phyloP scores from a whole-genome alignment of 2,329 filamentous ascomycete genomes.

The Aaosphaeria arxii region DNA sequence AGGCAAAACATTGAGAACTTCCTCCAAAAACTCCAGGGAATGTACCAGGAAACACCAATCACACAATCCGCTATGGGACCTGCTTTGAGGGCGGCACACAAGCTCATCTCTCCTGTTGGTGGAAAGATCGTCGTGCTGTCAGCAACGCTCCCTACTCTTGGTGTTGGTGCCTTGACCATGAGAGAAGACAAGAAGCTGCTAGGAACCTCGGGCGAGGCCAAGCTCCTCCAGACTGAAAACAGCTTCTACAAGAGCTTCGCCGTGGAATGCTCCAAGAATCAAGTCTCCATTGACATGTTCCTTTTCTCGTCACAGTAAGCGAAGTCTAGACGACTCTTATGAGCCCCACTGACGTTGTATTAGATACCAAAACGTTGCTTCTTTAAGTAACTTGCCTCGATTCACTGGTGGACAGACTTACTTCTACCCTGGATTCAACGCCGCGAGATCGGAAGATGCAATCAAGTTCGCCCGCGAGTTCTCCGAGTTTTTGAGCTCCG shows the following conservation, averaged over 20 bases:
- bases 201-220: slow-evolving; percentile 87
- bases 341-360: slow-evolving; percentile 59
- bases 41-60: slow-evolving; percentile 95
- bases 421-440: slow-evolving; percentile 98
- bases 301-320: slow-evolving; percentile 29
- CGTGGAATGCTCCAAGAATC: slow-evolving; percentile 97
- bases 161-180: slow-evolving; percentile 86
- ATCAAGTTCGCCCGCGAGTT: slow-evolving; percentile 98
- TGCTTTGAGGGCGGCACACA: slow-evolving; percentile 87
- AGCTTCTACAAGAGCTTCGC: slow-evolving; percentile 99
- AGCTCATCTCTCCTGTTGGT: slow-evolving; percentile 88
- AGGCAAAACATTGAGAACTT: slow-evolving; percentile 89
- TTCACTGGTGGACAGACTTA: slow-evolving; percentile 98
- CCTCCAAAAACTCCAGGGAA: slow-evolving; percentile 83
- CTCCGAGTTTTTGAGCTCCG: slow-evolving; percentile 92
- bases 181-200: slow-evolving; percentile 94
- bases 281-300: slow-evolving; percentile 72
- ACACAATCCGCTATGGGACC: slow-evolving; percentile 92
- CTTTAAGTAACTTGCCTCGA: slow-evolving; percentile 87
- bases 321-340: slow-evolving; percentile 64
- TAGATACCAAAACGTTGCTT: slow-evolving; percentile 84
- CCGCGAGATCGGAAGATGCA: slow-evolving; percentile 86
- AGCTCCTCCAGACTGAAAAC: slow-evolving; percentile 84
- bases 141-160: slow-evolving; percentile 84
- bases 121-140: slow-evolving; percentile 93